phyloP scores from a whole-genome alignment of 2,329 filamentous ascomycete species.

The Xylaria multiplex region DNA sequence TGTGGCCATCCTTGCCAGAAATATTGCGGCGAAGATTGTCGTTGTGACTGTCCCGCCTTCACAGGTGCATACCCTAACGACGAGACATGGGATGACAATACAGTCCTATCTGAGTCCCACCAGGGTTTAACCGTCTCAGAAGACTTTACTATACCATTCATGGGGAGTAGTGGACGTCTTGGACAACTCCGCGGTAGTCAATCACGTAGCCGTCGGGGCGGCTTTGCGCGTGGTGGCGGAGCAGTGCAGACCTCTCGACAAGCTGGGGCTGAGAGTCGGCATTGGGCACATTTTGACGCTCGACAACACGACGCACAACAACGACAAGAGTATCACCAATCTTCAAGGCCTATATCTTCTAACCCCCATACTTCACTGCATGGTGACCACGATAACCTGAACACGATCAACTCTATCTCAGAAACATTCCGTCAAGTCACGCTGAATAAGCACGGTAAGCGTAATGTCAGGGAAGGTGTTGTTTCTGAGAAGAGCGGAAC shows the following conservation, averaged over 20 bases:
- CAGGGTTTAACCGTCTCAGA: constrained; percentile 2
- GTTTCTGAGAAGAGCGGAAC: constrained; percentile 25
- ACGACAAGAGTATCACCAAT: constrained; percentile 17
- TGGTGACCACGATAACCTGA: not conserved
- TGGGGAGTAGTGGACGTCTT: constrained; percentile 19
- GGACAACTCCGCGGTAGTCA: constrained; percentile 18
- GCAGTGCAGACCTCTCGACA: not conserved
- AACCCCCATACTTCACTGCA: not conserved
- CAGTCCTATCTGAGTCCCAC: not conserved
- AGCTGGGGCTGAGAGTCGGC: not conserved
- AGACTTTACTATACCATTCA: constrained; percentile 26
- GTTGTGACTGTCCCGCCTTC: constrained; percentile 43
- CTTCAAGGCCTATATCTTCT: not conserved
- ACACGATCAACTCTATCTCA: constrained; percentile 14
- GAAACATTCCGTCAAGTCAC: constrained; percentile 44
- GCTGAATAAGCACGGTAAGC: constrained; percentile 36
- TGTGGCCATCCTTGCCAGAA: constrained; percentile 46
- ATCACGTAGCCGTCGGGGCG: constrained; percentile 21
- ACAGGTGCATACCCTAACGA: constrained; percentile 45
- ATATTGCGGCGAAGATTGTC: constrained; percentile 45
- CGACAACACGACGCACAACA: constrained; percentile 36
- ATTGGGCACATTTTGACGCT: constrained; percentile 39
- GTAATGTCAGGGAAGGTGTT: constrained; percentile 34
- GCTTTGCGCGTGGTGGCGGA: constrained; percentile 16
- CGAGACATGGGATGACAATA: constrained; percentile 32